These are phyloP conservation scores for Mucor saturninus DNA, from an alignment of 371 early-diverging fungal genomes.

Conservation along the genomic window DNA sequence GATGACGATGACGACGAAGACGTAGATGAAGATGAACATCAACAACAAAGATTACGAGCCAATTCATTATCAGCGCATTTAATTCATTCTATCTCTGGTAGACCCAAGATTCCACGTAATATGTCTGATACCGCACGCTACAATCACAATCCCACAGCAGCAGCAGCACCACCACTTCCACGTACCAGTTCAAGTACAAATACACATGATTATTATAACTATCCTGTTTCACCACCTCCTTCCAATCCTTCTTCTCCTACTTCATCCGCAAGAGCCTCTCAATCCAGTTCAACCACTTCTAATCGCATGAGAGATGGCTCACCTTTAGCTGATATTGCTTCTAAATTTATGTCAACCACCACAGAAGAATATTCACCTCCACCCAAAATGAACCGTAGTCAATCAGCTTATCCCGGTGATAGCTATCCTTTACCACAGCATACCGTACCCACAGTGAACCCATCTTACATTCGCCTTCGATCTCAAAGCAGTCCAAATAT, in stretches of 20 bases:
- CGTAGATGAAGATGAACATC: not conserved
- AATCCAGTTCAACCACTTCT: conserved; percentile 13
- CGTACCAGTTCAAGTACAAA: conserved; percentile 22
- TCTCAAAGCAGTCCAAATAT: conserved; percentile 73
- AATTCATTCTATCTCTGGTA: conserved; percentile 25
- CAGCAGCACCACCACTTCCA: conserved; percentile 6
- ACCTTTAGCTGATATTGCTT: conserved; percentile 52
- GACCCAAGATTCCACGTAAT: conserved; percentile 37
- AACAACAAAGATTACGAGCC: conserved; percentile 30
- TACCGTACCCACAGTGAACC: too few species aligned
- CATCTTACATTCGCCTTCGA: conserved; percentile 48
- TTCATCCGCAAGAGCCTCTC: conserved; percentile 46
- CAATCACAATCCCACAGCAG: not conserved
- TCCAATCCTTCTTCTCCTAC: conserved; percentile 64
- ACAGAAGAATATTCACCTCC: conserved; percentile 23
- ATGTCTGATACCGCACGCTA: conserved; percentile 23
- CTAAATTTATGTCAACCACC: conserved; percentile 45
- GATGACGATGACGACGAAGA: conserved; percentile 28
- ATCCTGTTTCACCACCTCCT: conserved; percentile 65
- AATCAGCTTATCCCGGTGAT: conserved; percentile 26
- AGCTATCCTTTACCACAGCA: conserved; percentile 20
- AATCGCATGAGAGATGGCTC: conserved; percentile 35
- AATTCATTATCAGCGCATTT: conserved; percentile 41
- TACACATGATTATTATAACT: conserved; percentile 19
- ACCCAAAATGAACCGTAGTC: conserved; percentile 37